phyloP scores from a whole-genome alignment of 2,329 filamentous ascomycete genomes.

The Aaosphaeria arxii region DNA sequence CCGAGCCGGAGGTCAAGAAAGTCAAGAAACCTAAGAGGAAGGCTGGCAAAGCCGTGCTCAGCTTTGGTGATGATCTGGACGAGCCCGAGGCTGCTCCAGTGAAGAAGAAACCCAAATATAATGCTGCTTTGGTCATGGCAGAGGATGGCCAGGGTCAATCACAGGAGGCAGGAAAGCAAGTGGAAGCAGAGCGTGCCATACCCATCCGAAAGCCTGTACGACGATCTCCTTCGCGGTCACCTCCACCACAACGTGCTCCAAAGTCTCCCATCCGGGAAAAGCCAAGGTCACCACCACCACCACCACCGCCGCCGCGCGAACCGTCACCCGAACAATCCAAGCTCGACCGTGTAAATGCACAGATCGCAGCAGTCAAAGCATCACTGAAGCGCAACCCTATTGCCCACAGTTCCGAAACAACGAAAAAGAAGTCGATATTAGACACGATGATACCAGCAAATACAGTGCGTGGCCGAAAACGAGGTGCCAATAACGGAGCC shows the following conservation, averaged over 20 bases:
- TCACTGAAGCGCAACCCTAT: constrained; percentile 67
- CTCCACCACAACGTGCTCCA: constrained; percentile 18
- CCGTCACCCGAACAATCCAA: constrained; percentile 41
- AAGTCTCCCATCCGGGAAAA: constrained; percentile 13
- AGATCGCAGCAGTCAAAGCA: constrained; percentile 76
- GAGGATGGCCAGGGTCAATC: constrained; percentile 33
- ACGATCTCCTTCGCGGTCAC: constrained; percentile 21
- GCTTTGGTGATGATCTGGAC: constrained; percentile 66
- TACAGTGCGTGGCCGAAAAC: constrained; percentile 68
- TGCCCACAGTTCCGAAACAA: constrained; percentile 27
- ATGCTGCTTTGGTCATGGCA: constrained; percentile 65
- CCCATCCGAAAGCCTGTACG: constrained; percentile 29
- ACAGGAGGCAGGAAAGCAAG: constrained; percentile 14
- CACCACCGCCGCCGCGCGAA: constrained; percentile 32
- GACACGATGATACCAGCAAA: constrained; percentile 73
- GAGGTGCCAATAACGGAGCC: constrained; percentile 56
- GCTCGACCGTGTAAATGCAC: constrained; percentile 71
- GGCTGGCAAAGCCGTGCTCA: constrained; percentile 71
- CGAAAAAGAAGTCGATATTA: constrained; percentile 59
- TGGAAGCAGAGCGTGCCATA: constrained; percentile 19
- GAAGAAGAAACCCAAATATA: constrained; percentile 74
- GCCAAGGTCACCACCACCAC: constrained; percentile 5
- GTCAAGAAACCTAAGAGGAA: constrained; percentile 64
- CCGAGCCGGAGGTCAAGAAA: constrained; percentile 43
- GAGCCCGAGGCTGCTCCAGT: constrained; percentile 57